Evolutionary conservation across 2,329 filamentous ascomycete species (phyloP).

Genomic region (Epichloe baconii): DNA sequence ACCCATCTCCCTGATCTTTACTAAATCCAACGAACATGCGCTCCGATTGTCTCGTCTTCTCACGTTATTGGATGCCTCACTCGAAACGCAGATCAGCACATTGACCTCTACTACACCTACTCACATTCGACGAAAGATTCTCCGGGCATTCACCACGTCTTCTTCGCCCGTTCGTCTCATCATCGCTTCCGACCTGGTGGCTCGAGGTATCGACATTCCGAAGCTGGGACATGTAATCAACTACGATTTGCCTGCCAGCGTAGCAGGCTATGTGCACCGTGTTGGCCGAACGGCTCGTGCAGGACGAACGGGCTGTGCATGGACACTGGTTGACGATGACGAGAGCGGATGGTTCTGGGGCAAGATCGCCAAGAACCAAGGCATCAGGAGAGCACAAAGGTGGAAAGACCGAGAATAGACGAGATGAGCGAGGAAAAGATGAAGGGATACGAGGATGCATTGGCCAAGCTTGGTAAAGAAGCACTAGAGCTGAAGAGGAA

Average conservation of each 20-base stretch:
- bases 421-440: conserved; percentile 36
- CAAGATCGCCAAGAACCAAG: conserved; percentile 52
- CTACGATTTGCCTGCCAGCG: conserved; percentile 76
- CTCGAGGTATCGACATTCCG: conserved; percentile 75
- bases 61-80: conserved; percentile 46
- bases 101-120: conserved; percentile 71
- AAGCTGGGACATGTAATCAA: conserved; percentile 77
- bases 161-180: conserved; percentile 60
- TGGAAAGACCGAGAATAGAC: conserved; percentile 34
- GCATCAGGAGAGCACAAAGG: conserved; percentile 30
- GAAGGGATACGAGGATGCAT: conserved; percentile 38
- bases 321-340: conserved; percentile 70
- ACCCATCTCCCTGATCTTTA: conserved; percentile 63
- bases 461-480: conserved; percentile 50
- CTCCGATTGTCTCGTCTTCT: conserved; percentile 77
- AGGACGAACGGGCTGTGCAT: conserved; percentile 61
- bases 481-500: conserved; percentile 26
- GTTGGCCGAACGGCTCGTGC: conserved; percentile 85
- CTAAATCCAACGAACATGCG: conserved; percentile 78
- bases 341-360: conserved; percentile 91
- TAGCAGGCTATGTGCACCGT: conserved; percentile 79
- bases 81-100: conserved; percentile 47
- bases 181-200: conserved; percentile 85
- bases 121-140: conserved; percentile 51
- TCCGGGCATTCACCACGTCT: conserved; percentile 52